Evolutionary conservation across 1,284 basidiomycete genomes (phyloP).

Genomic region (Volvariella volvacea): DNA sequence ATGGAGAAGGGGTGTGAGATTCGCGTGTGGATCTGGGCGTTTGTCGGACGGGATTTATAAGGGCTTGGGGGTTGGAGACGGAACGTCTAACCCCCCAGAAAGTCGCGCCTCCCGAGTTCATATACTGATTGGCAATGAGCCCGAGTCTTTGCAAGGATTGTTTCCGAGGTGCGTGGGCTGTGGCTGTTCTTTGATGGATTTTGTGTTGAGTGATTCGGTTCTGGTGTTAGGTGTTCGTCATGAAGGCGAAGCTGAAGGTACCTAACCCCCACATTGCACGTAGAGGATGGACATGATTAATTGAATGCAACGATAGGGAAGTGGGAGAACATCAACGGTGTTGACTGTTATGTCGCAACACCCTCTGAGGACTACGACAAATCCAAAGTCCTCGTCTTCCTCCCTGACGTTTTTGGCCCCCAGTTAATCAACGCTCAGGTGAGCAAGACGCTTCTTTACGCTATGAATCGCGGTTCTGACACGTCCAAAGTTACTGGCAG

Average conservation of each 20-base stretch:
- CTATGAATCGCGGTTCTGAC: too few species aligned
- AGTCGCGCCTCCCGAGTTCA: too few species aligned
- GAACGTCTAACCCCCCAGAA: too few species aligned
- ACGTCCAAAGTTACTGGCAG: conserved; percentile 47
- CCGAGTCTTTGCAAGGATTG: conserved; percentile 51
- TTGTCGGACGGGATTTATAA: too few species aligned
- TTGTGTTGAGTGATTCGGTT: background rate
- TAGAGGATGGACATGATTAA: background rate
- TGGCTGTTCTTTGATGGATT: background rate
- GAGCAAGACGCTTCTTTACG: background rate
- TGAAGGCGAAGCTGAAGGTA: conserved; percentile 47
- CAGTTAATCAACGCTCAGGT: conserved; percentile 49
- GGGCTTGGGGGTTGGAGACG: too few species aligned
- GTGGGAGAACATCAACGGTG: conserved; percentile 35
- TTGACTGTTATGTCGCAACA: conserved; percentile 42
- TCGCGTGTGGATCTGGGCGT: too few species aligned
- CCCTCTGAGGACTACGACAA: conserved; percentile 39
- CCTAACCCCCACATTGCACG: conserved; percentile 4
- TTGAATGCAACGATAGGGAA: conserved; percentile 25
- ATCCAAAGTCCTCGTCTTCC: conserved; percentile 45
- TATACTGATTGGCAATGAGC: conserved; percentile 27
- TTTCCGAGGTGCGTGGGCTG: conserved; percentile 28
- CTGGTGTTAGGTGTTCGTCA: conserved; percentile 42
- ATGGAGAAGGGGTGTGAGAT: too few species aligned
- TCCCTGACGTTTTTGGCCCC: conserved; percentile 65